A percentile compares a stretch with the other conserved stretches of the same genome.
phyloP scores from a whole-genome alignment of 1,284 basidiomycete species.

The Ceratobasidium sp. region DNA sequence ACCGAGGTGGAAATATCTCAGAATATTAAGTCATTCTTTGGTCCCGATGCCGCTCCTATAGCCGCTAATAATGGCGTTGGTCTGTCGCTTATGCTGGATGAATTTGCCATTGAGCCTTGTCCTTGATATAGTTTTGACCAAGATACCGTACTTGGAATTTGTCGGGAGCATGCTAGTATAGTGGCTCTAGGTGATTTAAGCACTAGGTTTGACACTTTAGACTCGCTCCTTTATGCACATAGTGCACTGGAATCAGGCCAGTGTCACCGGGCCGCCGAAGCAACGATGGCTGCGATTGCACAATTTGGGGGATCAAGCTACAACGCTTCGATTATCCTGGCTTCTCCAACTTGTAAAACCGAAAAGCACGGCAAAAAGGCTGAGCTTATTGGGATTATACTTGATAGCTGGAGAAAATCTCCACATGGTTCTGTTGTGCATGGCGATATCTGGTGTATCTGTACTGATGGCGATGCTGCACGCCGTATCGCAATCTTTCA shows the following conservation, averaged over 20 bases:
- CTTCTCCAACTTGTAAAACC: constrained; percentile 20
- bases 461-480: constrained; percentile 17
- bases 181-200: not conserved
- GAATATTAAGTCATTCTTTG: constrained; percentile 13
- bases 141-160: constrained; percentile 7
- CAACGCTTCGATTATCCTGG: not conserved
- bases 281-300: constrained; percentile 7
- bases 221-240: not conserved
- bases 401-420: not conserved
- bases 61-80: not conserved
- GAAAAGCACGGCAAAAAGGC: not conserved
- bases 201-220: not conserved
- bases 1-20: not conserved
- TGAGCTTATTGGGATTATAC: not conserved
- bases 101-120: constrained; percentile 1
- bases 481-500: not conserved
- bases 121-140: not conserved
- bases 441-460: constrained; percentile 7
- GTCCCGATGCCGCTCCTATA: not conserved
- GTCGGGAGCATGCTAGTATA: not conserved
- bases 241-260: not conserved
- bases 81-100: constrained; percentile 6
- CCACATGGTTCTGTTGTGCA: not conserved
- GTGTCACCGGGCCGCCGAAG: constrained; percentile 9
- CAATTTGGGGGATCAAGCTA: constrained; percentile 17